These are phyloP conservation scores for Ceratocystis diversiconidia DNA, from an alignment of 2,329 filamentous ascomycete species.

Conservation along the genomic window DNA sequence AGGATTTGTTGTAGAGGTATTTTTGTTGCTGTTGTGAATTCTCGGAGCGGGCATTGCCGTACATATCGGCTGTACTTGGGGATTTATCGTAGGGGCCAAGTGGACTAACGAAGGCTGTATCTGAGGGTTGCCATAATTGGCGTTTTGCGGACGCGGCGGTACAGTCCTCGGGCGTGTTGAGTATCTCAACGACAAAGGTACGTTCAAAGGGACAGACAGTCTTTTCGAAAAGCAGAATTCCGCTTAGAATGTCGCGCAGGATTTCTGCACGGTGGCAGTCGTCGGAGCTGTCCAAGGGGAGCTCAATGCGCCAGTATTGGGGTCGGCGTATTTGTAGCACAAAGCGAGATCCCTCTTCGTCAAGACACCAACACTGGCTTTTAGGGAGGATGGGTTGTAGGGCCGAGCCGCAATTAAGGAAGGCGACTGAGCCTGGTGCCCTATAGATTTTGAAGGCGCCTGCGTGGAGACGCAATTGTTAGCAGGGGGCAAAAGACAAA, in stretches of 20 bases:
- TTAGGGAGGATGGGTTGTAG: conserved; percentile 77
- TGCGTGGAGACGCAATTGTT: conserved; percentile 21
- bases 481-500: neutral
- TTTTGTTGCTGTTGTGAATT: neutral
- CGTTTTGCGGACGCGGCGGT: neutral
- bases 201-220: conserved; percentile 76
- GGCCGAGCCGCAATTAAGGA: conserved; percentile 70
- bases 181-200: conserved; percentile 59
- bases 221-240: conserved; percentile 71
- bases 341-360: conserved; percentile 65
- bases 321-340: conserved; percentile 74
- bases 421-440: conserved; percentile 72
- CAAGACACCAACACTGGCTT: conserved; percentile 88
- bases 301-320: conserved; percentile 80
- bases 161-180: conserved; percentile 40
- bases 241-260: conserved; percentile 54
- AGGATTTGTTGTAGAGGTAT: neutral
- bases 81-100: conserved; percentile 16
- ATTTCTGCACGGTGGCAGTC: conserved; percentile 50
- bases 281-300: conserved; percentile 43
- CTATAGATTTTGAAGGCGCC: conserved; percentile 73
- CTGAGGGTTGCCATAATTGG: conserved; percentile 12
- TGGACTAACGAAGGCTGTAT: conserved; percentile 13
- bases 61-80: conserved; percentile 5
- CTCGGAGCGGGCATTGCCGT: neutral